Percentiles rank a stretch among this genome's conserved stretches.
These are phyloP conservation scores for Clonostachys rosea DNA, from an alignment of 2,329 filamentous ascomycete species.

Conservation along the genomic window DNA sequence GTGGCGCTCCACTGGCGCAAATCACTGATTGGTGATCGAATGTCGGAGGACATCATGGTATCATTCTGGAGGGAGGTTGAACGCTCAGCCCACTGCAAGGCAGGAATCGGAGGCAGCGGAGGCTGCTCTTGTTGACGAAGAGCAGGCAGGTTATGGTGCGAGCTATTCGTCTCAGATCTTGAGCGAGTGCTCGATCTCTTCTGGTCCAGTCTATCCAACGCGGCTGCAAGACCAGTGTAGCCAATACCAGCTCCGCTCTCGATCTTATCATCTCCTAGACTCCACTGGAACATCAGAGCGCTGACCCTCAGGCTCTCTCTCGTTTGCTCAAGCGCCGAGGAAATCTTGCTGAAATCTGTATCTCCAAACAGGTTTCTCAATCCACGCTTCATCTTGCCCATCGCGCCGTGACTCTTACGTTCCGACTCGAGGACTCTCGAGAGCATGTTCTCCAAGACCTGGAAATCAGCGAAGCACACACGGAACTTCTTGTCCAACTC, in stretches of 20 bases:
- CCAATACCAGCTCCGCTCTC: conserved; percentile 61
- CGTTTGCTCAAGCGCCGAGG: conserved; percentile 48
- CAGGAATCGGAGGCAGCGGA: not conserved
- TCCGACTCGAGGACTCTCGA: conserved; percentile 57
- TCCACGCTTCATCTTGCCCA: conserved; percentile 55
- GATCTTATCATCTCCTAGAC: conserved; percentile 51
- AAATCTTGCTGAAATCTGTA: conserved; percentile 57
- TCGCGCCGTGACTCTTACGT: conserved; percentile 44
- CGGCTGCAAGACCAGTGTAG: conserved; percentile 62
- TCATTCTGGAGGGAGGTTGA: not conserved
- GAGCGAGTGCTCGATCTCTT: conserved; percentile 1
- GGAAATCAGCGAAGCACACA: conserved; percentile 56
- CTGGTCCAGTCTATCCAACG: conserved; percentile 41
- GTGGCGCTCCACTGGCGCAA: conserved; percentile 8
- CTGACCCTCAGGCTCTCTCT: conserved; percentile 60
- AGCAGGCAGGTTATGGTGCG: not conserved
- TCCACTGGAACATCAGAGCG: conserved; percentile 62
- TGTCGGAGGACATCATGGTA: not conserved
- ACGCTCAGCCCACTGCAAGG: conserved; percentile 1
- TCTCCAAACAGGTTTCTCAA: conserved; percentile 61
- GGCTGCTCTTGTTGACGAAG: not conserved
- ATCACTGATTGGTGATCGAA: not conserved
- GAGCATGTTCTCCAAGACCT: conserved; percentile 59
- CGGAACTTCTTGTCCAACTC: conserved; percentile 63
- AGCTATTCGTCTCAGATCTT: not conserved